A percentile compares a stretch with the other conserved stretches of the same genome.
Evolutionary conservation across 495 filamentous ascomycete species (phyloP).

Genomic region (Podospora bellae-mahoneyi): DNA sequence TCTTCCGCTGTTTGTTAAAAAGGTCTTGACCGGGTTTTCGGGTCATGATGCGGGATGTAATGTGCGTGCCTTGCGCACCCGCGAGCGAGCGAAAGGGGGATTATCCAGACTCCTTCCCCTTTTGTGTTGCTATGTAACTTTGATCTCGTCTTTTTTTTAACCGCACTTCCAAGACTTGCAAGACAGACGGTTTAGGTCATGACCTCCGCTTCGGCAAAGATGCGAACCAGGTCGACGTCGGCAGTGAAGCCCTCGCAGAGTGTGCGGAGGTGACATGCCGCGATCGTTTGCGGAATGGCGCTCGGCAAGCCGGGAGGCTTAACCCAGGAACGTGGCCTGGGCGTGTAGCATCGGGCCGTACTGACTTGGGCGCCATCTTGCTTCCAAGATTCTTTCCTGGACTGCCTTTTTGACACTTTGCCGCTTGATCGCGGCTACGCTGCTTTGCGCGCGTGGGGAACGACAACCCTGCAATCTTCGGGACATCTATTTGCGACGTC

Average conservation of each 20-base stretch:
- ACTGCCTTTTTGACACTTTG: neutral
- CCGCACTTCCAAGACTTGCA: neutral
- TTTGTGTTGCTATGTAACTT: neutral
- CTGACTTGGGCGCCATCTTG: neutral
- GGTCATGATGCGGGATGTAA: neutral
- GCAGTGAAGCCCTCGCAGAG: neutral
- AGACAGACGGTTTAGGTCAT: neutral
- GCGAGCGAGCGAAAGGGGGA: neutral
- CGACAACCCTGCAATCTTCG: conserved; percentile 18
- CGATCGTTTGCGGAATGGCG: conserved; percentile 29
- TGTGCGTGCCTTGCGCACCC: neutral
- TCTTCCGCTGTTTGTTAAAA: neutral
- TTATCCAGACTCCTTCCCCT: conserved; percentile 4
- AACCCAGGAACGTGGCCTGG: conserved; percentile 24
- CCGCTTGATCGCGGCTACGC: conserved; percentile 13
- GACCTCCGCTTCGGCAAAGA: neutral
- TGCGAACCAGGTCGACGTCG: conserved; percentile 2
- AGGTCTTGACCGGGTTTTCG: conserved; percentile 1
- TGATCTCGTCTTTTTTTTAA: neutral
- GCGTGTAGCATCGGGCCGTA: conserved; percentile 6
- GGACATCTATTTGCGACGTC: conserved; percentile 16
- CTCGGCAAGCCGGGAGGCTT: conserved; percentile 33
- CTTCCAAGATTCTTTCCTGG: neutral
- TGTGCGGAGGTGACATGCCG: conserved; percentile 27
- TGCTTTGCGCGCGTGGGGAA: conserved; percentile 6